phyloP scores from a whole-genome alignment of 306 rosid genomes.

The Cyclanthera cordifolia region DNA sequence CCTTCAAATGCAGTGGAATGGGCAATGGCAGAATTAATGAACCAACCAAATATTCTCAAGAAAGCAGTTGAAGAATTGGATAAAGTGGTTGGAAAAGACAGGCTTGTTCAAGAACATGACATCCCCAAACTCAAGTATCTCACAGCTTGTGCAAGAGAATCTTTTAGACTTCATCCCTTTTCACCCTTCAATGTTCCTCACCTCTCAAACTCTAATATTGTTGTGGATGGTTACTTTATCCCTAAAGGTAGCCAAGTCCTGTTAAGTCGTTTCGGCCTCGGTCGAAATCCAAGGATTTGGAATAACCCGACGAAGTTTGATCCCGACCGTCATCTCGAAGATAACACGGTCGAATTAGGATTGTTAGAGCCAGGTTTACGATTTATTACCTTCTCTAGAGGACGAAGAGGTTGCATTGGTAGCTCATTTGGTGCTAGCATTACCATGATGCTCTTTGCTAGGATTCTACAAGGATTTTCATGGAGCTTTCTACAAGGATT shows the following conservation, averaged over 20 bases:
- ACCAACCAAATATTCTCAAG: background rate
- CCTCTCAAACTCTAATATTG: background rate
- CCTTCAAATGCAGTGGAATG: conserved; percentile 2
- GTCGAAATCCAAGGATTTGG: background rate
- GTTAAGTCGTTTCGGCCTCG: background rate
- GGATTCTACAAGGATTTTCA: background rate
- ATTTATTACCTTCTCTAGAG: background rate
- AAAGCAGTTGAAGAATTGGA: background rate
- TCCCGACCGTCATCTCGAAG: background rate
- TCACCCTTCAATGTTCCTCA: conserved; percentile 1
- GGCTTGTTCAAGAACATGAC: background rate
- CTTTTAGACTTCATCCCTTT: background rate
- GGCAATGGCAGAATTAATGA: background rate
- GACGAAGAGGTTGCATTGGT: background rate
- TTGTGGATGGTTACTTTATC: background rate
- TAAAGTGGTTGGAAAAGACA: background rate
- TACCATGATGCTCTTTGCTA: background rate
- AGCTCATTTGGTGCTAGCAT: background rate
- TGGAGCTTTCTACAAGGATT: background rate
- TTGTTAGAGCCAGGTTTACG: background rate
- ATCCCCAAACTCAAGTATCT: background rate
- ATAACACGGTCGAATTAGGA: background rate
- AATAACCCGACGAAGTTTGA: background rate
- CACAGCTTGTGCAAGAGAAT: background rate
- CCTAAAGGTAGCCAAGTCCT: background rate